Evolutionary conservation across 306 rosid genomes (phyloP), one percentile per base, ranked within the genome.

Genomic region (Begonia masoniana): DNA sequence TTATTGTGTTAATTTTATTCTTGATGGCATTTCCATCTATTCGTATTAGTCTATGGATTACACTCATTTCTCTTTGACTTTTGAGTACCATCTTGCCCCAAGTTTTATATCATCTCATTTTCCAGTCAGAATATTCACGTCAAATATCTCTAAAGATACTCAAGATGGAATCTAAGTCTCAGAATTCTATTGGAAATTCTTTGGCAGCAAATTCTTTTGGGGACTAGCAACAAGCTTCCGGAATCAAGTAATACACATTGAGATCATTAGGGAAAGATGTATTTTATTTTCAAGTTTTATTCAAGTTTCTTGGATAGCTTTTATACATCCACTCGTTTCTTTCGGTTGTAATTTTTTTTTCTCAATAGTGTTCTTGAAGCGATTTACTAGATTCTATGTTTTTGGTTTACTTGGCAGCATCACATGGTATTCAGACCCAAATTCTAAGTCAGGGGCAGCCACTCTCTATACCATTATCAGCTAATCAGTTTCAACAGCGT

Each of bases 91-190:
- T 51, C 46, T 26, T 47, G 14, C 14, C 23, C 13, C 39, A 12
- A 16, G 41, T 15, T 49, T 36, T 15, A 21, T 14, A n/a, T n/a
- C 2, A 49, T 45, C 12, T 10, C 43, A 10, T 8, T 47, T 66
- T 51, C 3, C 61, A 74, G 73, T 50, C 67, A 2, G 73, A 74
- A 57, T 74, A 74, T 68, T 55, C 66, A 13, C 64, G 76, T 47
- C 48, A 54, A 61, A 65, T 74, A 49, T 61, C 79, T 62, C 56
- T 71, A 62, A 75, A 71, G 74, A 75, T 76, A 77, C 81, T 76
- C 9, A 56, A 73, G 0, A 71, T 76, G 97, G 95, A 88, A 76
- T 75, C 71, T 47, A 82, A 75, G 69, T 73, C 92, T 60, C 88
- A 75, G 61, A 69, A 55, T 14, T 41, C 71, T 4, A 59, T 60